These are phyloP conservation scores for Phalaenopsis equestris DNA, from an alignment of 106 monocot species.

Conservation along the genomic window DNA sequence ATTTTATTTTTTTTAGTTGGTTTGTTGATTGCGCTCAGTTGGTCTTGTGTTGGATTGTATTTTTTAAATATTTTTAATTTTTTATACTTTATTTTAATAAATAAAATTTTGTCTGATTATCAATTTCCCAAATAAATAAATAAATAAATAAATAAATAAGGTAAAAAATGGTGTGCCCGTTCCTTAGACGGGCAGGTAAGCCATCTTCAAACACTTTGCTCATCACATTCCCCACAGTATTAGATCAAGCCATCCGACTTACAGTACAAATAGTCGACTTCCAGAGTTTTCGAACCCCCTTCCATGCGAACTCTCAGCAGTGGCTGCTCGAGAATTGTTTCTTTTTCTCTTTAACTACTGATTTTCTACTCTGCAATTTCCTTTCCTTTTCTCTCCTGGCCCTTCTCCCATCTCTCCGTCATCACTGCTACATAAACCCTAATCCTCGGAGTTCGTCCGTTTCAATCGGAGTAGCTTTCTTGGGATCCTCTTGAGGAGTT, in stretches of 20 bases:
- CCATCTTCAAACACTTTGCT: too few species aligned
- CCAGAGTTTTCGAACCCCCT: not conserved
- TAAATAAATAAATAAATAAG: too few species aligned
- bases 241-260: not conserved
- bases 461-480: not conserved
- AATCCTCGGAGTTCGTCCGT: slow-evolving; percentile 5
- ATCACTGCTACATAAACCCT: slow-evolving; percentile 5
- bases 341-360: not conserved
- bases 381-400: not conserved
- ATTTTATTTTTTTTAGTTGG: too few species aligned
- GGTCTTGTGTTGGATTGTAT: too few species aligned
- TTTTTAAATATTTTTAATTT: too few species aligned
- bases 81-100: too few species aligned
- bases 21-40: too few species aligned
- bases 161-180: too few species aligned
- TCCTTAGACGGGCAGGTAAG: too few species aligned
- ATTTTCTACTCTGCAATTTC: not conserved
- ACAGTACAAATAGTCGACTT: slow-evolving; percentile 1
- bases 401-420: not conserved
- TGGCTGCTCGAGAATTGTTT: not conserved
- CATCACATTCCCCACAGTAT: too few species aligned
- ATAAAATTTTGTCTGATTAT: too few species aligned
- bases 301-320: not conserved
- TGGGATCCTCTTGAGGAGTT: not conserved
- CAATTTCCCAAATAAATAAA: too few species aligned